These are phyloP conservation scores for Saccharomyces hybrid DNA, from an alignment of 1,139 yeast genomes.

Conservation along the genomic window DNA sequence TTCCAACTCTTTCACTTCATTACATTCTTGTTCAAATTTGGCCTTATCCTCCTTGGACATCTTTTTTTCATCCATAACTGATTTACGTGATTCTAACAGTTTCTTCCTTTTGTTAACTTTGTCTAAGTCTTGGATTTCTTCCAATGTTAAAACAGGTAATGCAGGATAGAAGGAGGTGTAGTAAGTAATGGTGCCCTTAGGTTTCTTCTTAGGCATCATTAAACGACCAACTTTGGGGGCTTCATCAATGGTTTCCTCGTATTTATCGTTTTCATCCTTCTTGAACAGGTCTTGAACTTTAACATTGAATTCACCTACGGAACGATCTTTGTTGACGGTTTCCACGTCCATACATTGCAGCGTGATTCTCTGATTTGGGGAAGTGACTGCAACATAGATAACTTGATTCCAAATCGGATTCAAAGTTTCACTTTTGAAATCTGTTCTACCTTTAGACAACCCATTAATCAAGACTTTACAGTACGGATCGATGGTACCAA, in stretches of 20 bases:
- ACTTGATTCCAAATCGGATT: slow-evolving; percentile 85
- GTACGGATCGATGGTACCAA: slow-evolving; percentile 92
- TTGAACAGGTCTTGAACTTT: slow-evolving; percentile 59
- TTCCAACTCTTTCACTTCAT: slow-evolving; percentile 35
- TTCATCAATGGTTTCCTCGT: slow-evolving; percentile 52
- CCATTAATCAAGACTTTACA: slow-evolving; percentile 74
- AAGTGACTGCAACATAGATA: slow-evolving; percentile 74
- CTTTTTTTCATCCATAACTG: slow-evolving; percentile 24
- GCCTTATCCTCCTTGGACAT: slow-evolving; percentile 24
- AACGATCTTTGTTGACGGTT: slow-evolving; percentile 65
- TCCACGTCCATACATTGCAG: slow-evolving; percentile 92
- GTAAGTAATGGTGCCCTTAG: slow-evolving; percentile 74
- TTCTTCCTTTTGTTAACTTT: slow-evolving; percentile 33
- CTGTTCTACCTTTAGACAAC: slow-evolving; percentile 68
- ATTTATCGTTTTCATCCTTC: slow-evolving; percentile 52
- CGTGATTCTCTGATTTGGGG: slow-evolving; percentile 71
- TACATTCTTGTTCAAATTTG: slow-evolving; percentile 26
- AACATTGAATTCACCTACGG: slow-evolving; percentile 75
- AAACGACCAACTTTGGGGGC: slow-evolving; percentile 54
- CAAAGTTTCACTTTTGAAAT: slow-evolving; percentile 56
- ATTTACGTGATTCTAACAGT: slow-evolving; percentile 27
- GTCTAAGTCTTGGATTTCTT: slow-evolving; percentile 56
- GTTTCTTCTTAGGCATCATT: slow-evolving; percentile 52
- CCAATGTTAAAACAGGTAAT: slow-evolving; percentile 66
- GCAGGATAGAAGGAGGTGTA: slow-evolving; percentile 76